These are phyloP conservation scores for Iberis amara DNA, from an alignment of 441 rosid genomes.

Conservation along the genomic window DNA sequence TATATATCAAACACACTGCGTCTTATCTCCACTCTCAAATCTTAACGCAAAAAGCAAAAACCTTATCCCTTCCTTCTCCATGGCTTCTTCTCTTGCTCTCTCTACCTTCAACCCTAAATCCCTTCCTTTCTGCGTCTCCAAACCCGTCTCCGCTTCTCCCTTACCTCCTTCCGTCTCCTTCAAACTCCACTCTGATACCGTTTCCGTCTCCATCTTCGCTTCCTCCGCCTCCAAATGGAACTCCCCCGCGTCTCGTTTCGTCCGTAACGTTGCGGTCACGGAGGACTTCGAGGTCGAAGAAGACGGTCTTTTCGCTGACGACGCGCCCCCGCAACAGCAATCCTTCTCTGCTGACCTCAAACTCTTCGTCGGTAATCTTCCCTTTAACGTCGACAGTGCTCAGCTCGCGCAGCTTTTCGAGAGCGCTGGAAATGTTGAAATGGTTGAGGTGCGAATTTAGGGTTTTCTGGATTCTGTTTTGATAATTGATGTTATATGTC, in stretches of 20 bases:
- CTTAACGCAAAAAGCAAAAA: not conserved
- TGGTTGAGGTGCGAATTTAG: conserved; percentile 69
- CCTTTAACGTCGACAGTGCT: conserved; percentile 72
- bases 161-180: conserved; percentile 38
- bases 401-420: conserved; percentile 86
- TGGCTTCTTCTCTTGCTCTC: conserved; percentile 59
- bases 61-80: conserved; percentile 37
- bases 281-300: conserved; percentile 67
- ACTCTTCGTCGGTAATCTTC: conserved; percentile 90
- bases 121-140: conserved; percentile 35
- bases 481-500: too few relatives aligned
- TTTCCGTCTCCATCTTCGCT: conserved; percentile 31
- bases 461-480: not conserved
- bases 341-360: conserved; percentile 67
- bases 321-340: conserved; percentile 30
- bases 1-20: not conserved
- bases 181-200: conserved; percentile 29
- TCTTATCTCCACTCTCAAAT: conserved; percentile 1
- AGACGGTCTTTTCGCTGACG: conserved; percentile 46
- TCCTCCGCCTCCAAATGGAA: conserved; percentile 29
- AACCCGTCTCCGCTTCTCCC: conserved; percentile 23
- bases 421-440: conserved; percentile 77
- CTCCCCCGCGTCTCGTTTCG: conserved; percentile 39
- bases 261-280: conserved; percentile 54
- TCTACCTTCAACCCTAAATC: conserved; percentile 45